Evolutionary conservation across 2,329 filamentous ascomycete genomes (phyloP).

Genomic region (Diaporthe destruens): DNA sequence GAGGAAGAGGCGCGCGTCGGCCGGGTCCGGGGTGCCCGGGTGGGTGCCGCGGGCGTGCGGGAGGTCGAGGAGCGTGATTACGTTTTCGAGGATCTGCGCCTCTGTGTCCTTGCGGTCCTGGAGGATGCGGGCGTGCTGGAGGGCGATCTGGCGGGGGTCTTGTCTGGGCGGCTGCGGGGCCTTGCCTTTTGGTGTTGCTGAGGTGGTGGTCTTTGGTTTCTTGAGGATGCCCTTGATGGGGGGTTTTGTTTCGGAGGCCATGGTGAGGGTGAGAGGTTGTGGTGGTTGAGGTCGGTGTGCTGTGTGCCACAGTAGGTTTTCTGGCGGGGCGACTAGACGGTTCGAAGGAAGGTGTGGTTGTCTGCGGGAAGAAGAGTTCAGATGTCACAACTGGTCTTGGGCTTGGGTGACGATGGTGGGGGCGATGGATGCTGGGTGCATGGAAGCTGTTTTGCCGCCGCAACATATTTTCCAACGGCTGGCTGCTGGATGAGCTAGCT

Average conservation of each 20-base stretch:
- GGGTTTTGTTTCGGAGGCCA: conserved; percentile 55
- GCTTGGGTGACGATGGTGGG: conserved; percentile 13
- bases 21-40: conserved; percentile 63
- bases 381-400: neutral
- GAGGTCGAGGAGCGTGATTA: conserved; percentile 77
- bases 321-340: neutral
- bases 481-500: conserved; percentile 11
- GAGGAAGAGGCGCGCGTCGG: conserved; percentile 76
- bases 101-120: conserved; percentile 86
- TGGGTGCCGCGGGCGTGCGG: conserved; percentile 56
- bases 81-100: conserved; percentile 76
- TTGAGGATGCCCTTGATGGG: conserved; percentile 72
- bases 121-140: conserved; percentile 85
- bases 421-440: neutral
- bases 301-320: neutral
- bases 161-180: conserved; percentile 58
- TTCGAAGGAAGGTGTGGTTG: neutral
- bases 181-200: conserved; percentile 46
- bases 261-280: conserved; percentile 46
- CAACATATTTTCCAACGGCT: conserved; percentile 18
- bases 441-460: conserved; percentile 18
- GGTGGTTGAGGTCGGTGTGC: no score
- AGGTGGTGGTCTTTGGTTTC: conserved; percentile 60
- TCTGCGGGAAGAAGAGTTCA: neutral
- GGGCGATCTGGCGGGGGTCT: conserved; percentile 70